phyloP scores from a whole-genome alignment of 2,329 filamentous ascomycete genomes.

The Colletotrichum somersetense region DNA sequence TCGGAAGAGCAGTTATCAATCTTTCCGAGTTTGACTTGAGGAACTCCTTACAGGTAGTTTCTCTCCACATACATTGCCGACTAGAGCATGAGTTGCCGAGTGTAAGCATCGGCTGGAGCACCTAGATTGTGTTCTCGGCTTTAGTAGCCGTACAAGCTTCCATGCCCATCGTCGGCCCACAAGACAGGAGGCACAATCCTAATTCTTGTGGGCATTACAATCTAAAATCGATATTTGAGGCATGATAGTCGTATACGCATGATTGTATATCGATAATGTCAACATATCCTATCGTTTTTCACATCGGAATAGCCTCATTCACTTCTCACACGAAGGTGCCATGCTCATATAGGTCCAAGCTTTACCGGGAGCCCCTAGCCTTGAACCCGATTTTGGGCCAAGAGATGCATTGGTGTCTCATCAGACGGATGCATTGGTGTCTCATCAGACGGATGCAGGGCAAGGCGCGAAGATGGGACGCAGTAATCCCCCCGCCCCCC shows the following conservation, averaged over 20 bases:
- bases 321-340: background rate
- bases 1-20: background rate
- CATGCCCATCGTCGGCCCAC: background rate
- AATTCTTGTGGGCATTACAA: background rate
- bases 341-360: too few relatives aligned
- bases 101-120: background rate
- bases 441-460: background rate
- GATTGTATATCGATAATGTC: rapidly evolving
- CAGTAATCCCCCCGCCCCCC: too few relatives aligned
- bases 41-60: too few relatives aligned
- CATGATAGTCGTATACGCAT: background rate
- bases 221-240: background rate
- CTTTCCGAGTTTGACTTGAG: background rate
- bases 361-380: background rate
- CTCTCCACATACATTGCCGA: too few relatives aligned
- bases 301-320: background rate
- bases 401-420: background rate
- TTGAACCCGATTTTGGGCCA: background rate
- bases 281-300: background rate
- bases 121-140: background rate
- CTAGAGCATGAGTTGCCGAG: background rate
- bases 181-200: background rate
- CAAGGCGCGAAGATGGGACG: background rate
- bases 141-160: background rate
- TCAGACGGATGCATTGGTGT: background rate